Base-by-base conservation (phyloP, 2,329 filamentous ascomycete genomes). In the Pseudogymnoascus sp. region DNA sequence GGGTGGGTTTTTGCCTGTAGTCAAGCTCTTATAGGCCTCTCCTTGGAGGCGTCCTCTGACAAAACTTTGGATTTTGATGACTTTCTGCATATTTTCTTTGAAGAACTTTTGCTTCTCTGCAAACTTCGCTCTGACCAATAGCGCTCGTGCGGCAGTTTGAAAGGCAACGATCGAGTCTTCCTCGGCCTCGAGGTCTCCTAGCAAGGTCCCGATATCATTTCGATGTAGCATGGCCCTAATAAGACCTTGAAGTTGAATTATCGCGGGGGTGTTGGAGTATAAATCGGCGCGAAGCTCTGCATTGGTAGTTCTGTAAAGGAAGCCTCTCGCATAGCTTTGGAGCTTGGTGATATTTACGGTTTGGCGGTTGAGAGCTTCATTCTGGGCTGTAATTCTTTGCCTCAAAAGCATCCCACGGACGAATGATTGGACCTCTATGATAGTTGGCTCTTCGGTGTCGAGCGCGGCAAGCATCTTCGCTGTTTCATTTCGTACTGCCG, bases 51-150 rank as follows among this genome's bases (percentile, higher is more conserved):
- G 94, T 67, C 88, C 94, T 65, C 94, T 87, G 61, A 97, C 88
- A 68, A 97, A 96, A 73, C 94, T 99, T 74, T 99, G 95, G 63
- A 97, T 92, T 76, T 99, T 99, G 80, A 99, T 88, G 26, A 99
- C 94, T 76, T 95, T 97, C 71, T 96, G 87, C 94, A 99, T 99
- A 72, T 99, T 99, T 76, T 96, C 88, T 68, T 89, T 88, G 79
- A 92, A 99, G 77, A 89, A 93, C 21, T 86, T 86, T 72, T 89
- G 86, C 81, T 96, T 96, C 74, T 95, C 91, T 61, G 83, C 85
- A 69, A 96, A 97, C 16, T 81, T 81, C 12, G 79, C 81, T 35
- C 93, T 84, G 33, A 97, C 83, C 2, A 95, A 74, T 69, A 85
- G 87, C 2, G 86, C 93, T 68, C 88, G 85, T 6, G 88, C 84